Evolutionary conservation across 257 asterid genomes (phyloP).

Genomic region (Solanum rostratum): DNA sequence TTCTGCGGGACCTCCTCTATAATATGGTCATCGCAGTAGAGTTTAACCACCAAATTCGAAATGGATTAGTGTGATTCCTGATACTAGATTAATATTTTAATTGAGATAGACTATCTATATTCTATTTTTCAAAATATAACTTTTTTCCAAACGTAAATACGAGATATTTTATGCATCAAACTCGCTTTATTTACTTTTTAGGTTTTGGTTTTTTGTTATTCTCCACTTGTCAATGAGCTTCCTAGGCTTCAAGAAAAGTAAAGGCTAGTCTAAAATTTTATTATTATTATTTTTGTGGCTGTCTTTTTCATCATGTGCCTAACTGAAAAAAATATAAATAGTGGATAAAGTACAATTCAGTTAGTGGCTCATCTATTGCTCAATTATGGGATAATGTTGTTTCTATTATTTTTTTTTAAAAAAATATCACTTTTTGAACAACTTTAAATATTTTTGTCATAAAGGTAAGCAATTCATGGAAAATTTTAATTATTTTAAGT

Average conservation of each 20-base stretch:
- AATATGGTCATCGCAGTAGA: no score
- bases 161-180: neutral
- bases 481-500: neutral
- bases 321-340: neutral
- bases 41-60: no score
- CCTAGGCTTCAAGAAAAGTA: neutral
- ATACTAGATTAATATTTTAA: no score
- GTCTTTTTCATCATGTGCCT: neutral
- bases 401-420: neutral
- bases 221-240: neutral
- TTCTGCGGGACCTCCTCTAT: no score
- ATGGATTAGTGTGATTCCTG: no score
- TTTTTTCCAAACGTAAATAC: rapidly evolving
- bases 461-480: neutral
- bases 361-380: neutral
- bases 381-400: neutral
- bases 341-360: neutral
- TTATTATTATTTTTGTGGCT: neutral
- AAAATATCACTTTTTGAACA: neutral
- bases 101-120: neutral
- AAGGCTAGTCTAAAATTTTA: neutral
- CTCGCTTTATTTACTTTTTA: neutral
- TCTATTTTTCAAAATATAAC: rapidly evolving
- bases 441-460: neutral
- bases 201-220: neutral